Evolutionary conservation across 768 basidiomycete species (phyloP).

Genomic region (Suillus subaureus): DNA sequence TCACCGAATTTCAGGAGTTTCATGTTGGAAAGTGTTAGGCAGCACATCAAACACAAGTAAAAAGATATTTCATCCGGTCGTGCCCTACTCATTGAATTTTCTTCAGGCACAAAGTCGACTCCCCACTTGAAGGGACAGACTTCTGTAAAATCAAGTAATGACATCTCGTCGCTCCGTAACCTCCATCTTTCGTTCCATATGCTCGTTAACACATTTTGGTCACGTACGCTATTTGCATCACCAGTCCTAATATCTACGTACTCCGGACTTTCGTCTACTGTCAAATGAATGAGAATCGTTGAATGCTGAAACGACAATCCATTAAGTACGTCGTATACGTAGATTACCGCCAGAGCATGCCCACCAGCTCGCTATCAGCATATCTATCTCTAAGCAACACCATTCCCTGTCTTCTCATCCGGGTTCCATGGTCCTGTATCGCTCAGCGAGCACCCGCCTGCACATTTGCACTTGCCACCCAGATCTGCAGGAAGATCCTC

Average conservation of each 20-base stretch:
- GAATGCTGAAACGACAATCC: slow-evolving; percentile 24
- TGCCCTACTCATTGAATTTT: neutral
- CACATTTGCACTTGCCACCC: slow-evolving; percentile 80
- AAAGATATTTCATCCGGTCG: neutral
- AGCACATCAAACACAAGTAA: neutral
- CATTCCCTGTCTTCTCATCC: slow-evolving; percentile 13
- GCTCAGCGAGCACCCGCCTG: slow-evolving; percentile 80
- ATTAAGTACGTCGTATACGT: slow-evolving; percentile 32
- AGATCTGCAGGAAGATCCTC: slow-evolving; percentile 86
- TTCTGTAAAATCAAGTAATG: neutral
- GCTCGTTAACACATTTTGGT: neutral
- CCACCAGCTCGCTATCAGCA: slow-evolving; percentile 5
- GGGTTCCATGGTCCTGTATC: slow-evolving; percentile 93
- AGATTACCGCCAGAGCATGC: slow-evolving; percentile 26
- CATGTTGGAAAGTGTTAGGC: neutral
- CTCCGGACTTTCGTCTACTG: neutral
- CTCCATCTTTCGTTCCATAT: neutral
- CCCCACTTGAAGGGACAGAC: neutral
- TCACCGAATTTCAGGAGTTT: neutral
- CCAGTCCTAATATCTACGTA: neutral
- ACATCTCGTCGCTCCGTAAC: neutral
- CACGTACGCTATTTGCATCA: neutral
- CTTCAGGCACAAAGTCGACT: neutral
- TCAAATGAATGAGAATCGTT: neutral
- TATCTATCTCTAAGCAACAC: slow-evolving; percentile 23